Conservation (phyloP, 306 rosid genomes). For the Cucumis cinereus region DNA sequence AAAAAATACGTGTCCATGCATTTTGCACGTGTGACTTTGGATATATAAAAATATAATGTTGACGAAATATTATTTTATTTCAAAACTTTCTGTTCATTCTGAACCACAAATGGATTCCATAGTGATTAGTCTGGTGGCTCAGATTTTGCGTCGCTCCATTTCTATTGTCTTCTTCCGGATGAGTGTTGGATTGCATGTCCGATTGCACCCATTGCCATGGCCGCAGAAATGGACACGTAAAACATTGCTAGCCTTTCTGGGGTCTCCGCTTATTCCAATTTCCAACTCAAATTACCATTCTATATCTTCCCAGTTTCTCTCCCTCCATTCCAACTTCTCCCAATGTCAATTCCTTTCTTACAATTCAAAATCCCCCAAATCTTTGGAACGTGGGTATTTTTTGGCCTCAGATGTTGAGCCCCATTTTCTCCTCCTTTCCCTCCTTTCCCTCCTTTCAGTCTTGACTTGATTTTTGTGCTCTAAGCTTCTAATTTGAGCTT, state of each 20-base stretch:
- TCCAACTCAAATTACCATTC: background rate
- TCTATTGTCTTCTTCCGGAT: background rate
- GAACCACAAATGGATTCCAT: background rate
- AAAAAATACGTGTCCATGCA: background rate
- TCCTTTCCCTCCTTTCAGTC: background rate
- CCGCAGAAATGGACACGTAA: background rate
- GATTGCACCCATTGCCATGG: background rate
- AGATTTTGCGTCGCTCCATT: background rate
- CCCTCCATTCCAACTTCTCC: background rate
- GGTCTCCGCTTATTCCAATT: background rate
- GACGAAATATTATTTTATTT: background rate
- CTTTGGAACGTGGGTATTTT: background rate
- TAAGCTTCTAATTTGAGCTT: background rate
- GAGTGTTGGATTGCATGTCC: constrained; percentile 8
- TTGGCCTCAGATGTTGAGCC: background rate
- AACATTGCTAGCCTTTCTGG: background rate
- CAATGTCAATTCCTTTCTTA: background rate
- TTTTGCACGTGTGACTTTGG: background rate
- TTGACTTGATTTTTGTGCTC: background rate
- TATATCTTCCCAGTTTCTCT: background rate
- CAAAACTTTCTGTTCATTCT: background rate
- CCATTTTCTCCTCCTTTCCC: background rate
- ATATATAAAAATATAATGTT: no score
- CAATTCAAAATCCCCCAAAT: background rate
- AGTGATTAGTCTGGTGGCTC: background rate